Evolutionary conservation across 1,284 basidiomycete genomes (phyloP).

Genomic region (Microbotryum violaceum): DNA sequence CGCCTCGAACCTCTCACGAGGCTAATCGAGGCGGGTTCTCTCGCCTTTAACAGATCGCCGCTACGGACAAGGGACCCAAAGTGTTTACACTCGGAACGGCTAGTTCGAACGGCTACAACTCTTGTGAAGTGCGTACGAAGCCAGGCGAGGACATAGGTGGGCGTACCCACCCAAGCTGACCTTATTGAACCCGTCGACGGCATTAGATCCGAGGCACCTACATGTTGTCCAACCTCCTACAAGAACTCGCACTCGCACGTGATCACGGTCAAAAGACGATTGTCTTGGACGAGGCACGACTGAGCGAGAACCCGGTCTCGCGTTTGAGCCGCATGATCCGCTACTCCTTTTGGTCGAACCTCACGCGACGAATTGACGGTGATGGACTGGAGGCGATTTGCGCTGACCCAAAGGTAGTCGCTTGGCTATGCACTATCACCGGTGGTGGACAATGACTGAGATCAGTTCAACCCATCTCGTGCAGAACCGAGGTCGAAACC

Average conservation of each 20-base stretch:
- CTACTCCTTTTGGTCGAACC: conserved; percentile 94
- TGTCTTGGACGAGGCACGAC: conserved; percentile 90
- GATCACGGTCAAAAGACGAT: conserved; percentile 92
- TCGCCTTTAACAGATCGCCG: conserved; percentile 63
- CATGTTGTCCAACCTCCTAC: conserved; percentile 97
- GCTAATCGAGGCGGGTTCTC: too few species aligned
- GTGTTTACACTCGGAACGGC: conserved; percentile 91
- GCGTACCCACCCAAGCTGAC: conserved; percentile 5
- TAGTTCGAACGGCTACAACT: conserved; percentile 94
- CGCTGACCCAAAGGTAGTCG: conserved; percentile 69
- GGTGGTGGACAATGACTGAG: too few species aligned
- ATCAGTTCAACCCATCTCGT: too few species aligned
- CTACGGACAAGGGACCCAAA: conserved; percentile 95
- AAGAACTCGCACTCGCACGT: conserved; percentile 93
- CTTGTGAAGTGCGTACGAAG: conserved; percentile 67
- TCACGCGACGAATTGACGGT: conserved; percentile 92
- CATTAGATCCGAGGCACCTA: conserved; percentile 72
- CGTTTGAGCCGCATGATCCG: conserved; percentile 96
- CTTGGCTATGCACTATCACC: too few species aligned
- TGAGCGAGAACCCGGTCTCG: conserved; percentile 95
- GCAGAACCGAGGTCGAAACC: conserved; percentile 62
- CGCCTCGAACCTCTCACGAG: neutral
- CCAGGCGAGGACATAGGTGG: neutral
- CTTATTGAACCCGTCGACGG: neutral
- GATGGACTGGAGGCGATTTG: conserved; percentile 95